These are phyloP conservation scores for Vanrija pseudolonga DNA, from an alignment of 1,284 basidiomycete species.

Conservation along the genomic window DNA sequence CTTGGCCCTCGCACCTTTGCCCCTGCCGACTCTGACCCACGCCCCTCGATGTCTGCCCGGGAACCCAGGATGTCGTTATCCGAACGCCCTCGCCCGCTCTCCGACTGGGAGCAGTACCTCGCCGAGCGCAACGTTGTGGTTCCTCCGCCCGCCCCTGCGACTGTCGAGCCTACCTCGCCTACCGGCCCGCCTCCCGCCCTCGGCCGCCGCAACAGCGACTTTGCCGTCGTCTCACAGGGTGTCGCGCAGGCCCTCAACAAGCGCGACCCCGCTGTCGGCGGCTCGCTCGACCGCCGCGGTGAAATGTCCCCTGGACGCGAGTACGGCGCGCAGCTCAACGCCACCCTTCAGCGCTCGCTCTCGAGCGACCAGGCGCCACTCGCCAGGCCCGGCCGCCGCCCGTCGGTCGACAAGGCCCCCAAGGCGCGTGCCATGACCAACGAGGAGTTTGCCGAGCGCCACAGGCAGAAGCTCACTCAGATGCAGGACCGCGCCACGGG, in stretches of 20 bases:
- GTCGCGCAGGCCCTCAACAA: slow-evolving; percentile 9
- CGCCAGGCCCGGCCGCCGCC: not conserved
- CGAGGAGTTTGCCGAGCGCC: slow-evolving; percentile 46
- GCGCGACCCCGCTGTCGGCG: not conserved
- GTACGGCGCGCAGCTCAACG: slow-evolving; percentile 12
- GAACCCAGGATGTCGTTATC: not conserved
- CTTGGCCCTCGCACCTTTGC: not conserved
- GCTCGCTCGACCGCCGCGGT: slow-evolving; percentile 1
- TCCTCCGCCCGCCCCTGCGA: slow-evolving; percentile 10
- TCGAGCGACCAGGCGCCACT: not conserved
- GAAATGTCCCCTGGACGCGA: slow-evolving; percentile 5
- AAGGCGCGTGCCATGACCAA: slow-evolving; percentile 36
- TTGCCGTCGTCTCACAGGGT: slow-evolving; percentile 8
- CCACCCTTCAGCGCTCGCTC: not conserved
- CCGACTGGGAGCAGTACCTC: slow-evolving; percentile 43
- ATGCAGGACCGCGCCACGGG: slow-evolving; percentile 42
- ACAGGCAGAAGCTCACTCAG: slow-evolving; percentile 36
- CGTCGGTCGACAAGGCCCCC: not conserved
- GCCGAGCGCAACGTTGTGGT: slow-evolving; percentile 34
- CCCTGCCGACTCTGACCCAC: not conserved
- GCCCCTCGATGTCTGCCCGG: not conserved
- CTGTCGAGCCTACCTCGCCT: not conserved
- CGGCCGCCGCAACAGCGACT: not conserved
- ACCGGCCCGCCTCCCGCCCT: not conserved
- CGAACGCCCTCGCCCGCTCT: not conserved